Percentiles rank a stretch among this genome's conserved stretches.
phyloP scores from a whole-genome alignment of 2,329 filamentous ascomycete species.

The Xylariaceae sp. region DNA sequence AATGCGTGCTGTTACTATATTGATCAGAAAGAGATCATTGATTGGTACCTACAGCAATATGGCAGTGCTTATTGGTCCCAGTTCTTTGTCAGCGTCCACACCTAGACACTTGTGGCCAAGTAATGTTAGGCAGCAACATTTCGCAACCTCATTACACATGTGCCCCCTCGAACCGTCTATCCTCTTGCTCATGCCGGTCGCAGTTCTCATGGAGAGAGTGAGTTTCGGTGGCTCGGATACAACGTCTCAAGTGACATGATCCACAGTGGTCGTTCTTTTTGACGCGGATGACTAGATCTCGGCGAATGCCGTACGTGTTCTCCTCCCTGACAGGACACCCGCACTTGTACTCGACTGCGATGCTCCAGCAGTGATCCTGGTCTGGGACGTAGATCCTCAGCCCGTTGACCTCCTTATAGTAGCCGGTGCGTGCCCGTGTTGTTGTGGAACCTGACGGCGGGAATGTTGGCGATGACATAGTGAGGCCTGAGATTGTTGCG shows the following conservation, averaged over 20 bases:
- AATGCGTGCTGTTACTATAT: no score
- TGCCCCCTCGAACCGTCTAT: neutral
- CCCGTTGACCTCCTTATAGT: no score
- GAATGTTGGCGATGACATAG: no score
- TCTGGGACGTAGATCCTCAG: slow-evolving; percentile 1
- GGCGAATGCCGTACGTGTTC: neutral
- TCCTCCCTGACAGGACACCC: slow-evolving; percentile 4
- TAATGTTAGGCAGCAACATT: neutral
- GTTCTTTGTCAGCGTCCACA: no score
- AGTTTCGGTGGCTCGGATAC: neutral
- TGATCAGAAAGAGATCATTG: no score
- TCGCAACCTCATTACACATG: neutral
- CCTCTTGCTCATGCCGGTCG: slow-evolving; percentile 3
- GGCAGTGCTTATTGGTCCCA: no score
- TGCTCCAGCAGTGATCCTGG: slow-evolving; percentile 13
- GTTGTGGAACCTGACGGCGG: no score
- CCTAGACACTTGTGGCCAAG: no score
- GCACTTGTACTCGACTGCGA: slow-evolving; percentile 15
- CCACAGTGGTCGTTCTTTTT: slow-evolving; percentile 15
- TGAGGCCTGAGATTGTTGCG: no score
- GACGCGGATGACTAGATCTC: slow-evolving; percentile 10
- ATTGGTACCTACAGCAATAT: no score
- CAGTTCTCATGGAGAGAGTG: slow-evolving; percentile 6
- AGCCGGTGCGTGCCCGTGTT: no score
- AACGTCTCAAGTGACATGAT: slow-evolving; percentile 11